These are phyloP conservation scores for Suhomyces choctaworum DNA, from an alignment of 1,139 yeast species.

Conservation along the genomic window DNA sequence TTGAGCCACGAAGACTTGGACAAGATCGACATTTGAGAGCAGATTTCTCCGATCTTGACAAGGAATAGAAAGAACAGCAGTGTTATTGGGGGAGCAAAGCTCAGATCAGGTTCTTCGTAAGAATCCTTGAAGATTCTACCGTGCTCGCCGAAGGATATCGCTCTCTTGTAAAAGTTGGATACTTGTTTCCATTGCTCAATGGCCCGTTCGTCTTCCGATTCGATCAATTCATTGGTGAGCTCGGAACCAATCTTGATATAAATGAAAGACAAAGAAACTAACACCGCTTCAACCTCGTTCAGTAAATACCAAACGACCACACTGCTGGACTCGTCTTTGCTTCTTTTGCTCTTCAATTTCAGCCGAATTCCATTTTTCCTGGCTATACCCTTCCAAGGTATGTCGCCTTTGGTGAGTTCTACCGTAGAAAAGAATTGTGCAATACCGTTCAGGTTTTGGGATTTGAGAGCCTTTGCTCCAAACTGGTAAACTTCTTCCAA, in stretches of 20 bases:
- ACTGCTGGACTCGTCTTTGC: not conserved
- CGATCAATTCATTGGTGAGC: constrained; percentile 36
- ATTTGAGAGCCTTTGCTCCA: constrained; percentile 3
- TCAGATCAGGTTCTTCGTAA: constrained; percentile 1
- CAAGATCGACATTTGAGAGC: constrained; percentile 44
- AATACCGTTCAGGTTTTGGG: not conserved
- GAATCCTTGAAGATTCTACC: constrained; percentile 17
- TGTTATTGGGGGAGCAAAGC: constrained; percentile 1
- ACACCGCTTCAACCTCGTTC: constrained; percentile 31
- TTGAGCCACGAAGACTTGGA: constrained; percentile 44
- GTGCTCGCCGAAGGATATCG: constrained; percentile 30
- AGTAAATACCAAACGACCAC: constrained; percentile 28
- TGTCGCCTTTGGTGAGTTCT: constrained; percentile 2
- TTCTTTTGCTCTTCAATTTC: not conserved
- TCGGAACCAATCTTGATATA: constrained; percentile 41
- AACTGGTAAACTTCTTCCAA: constrained; percentile 26
- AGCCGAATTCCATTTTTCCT: not conserved
- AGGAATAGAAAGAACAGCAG: constrained; percentile 24
- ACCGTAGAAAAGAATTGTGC: not conserved
- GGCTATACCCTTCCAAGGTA: constrained; percentile 11
- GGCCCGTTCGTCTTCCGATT: constrained; percentile 16
- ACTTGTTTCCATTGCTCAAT: constrained; percentile 43
- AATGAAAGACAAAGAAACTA: constrained; percentile 29
- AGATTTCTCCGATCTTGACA: constrained; percentile 30
- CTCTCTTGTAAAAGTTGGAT: constrained; percentile 31